Base-by-base conservation (phyloP, 352 stramenopile genomes). In the Blastocystis sp. region DNA sequence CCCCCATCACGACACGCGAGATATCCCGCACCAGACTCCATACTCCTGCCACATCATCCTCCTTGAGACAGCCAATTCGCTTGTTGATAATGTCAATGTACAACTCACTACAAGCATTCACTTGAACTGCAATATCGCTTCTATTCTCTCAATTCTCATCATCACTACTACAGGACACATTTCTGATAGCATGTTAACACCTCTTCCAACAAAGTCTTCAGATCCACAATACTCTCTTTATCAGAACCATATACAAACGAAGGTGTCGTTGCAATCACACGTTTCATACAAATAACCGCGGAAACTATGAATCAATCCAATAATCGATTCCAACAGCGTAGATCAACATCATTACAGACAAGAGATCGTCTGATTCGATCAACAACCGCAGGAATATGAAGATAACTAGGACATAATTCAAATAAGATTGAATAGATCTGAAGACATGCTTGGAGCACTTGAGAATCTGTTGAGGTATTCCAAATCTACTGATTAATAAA, bases 341-440 rank as follows among this genome's bases (percentile, higher is more conserved):
- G 35, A 22, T 53, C 59, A 27, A 42, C 48, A 37, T 84, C 73
- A 35, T 62, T 68, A 57, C 73, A 62, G 13, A 84, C 27, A 19
- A 84, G 73, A 84, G 53, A 66, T 22, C 48, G 73, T n/a, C 73
- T 44, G 3, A 84, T 30, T 22, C 73, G 73, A 44, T 84, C 73
- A 40, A 84, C 37, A 37, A 84, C 68, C 54, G 62, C 66, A 44
- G 78, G 78, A 48, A 89, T 89, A 22, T 89, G 60, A 9, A 89
- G 60, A 56, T 77, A 89, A 11, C 33, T 54, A 42, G 78, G 78
- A 89, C 35, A 59, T 5, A 89, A 24, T 27, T 89, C 60, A 40
- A 89, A 89, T 17, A 89, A 24, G 22, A 89, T 24, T 2, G 78
- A 79, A 48, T 79, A 89, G 42, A 89, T 89, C 44, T 78, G 78